Evolutionary conservation across 225 moss, liverwort and hornwort species (phyloP).

Genomic region (Rhytidiadelphus loreus): DNA sequence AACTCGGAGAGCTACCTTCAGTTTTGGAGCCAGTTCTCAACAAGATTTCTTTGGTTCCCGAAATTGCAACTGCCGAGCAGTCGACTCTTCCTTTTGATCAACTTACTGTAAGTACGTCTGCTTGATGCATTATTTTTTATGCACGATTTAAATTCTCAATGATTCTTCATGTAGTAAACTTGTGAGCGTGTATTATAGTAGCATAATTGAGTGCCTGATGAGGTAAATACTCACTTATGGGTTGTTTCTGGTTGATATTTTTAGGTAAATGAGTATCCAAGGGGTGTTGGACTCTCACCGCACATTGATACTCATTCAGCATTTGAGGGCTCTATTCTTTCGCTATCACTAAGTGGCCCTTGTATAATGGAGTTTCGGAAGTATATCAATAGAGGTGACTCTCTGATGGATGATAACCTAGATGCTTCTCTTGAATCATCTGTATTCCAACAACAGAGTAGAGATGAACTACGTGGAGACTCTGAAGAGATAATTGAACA

Average conservation of each 20-base stretch:
- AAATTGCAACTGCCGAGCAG: constrained; percentile 44
- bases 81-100: constrained; percentile 81
- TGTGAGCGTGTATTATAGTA: not conserved
- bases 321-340: constrained; percentile 86
- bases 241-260: not conserved
- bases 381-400: constrained; percentile 13
- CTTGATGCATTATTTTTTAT: not conserved
- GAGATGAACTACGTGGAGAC: not conserved
- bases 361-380: constrained; percentile 95
- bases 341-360: constrained; percentile 76
- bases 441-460: not conserved
- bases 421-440: not conserved
- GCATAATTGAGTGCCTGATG: not conserved
- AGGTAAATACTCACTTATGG: not conserved
- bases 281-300: constrained; percentile 93
- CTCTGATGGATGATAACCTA: not conserved
- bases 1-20: constrained; percentile 67
- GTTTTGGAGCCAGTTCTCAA: constrained; percentile 46
- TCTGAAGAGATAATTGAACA: not conserved
- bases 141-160: not conserved
- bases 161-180: not conserved
- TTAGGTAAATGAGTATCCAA: constrained; percentile 96
- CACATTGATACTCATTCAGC: constrained; percentile 99
- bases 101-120: constrained; percentile 73
- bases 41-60: constrained; percentile 47